Percentiles rank a stretch among this genome's conserved stretches.
Evolutionary conservation across 306 rosid genomes (phyloP).

Genomic region (Cicer chorassanicum): DNA sequence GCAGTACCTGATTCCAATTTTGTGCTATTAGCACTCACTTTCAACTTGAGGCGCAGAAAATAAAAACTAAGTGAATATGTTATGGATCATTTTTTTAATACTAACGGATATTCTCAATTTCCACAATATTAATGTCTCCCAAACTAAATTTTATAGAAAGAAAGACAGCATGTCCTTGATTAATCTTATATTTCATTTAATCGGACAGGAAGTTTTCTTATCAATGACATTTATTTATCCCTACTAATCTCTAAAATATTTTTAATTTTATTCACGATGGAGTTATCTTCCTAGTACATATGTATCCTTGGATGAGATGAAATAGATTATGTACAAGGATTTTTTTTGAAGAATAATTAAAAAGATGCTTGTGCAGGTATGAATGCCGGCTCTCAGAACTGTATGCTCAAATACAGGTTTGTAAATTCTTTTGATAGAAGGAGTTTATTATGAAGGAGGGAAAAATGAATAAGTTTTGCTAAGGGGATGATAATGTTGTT

Average conservation of each 20-base stretch:
- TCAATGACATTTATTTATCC: constrained; percentile 1
- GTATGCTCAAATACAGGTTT: constrained; percentile 77
- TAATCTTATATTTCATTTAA: constrained; percentile 10
- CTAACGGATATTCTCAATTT: constrained; percentile 13
- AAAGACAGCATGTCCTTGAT: constrained; percentile 16
- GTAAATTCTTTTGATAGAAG: constrained; percentile 21
- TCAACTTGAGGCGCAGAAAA: constrained; percentile 22
- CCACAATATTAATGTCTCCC: constrained; percentile 18
- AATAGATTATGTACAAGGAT: constrained; percentile 4
- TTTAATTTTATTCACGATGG: constrained; percentile 26
- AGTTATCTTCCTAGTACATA: constrained; percentile 28
- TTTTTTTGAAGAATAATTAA: background rate
- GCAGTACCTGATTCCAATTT: constrained; percentile 29
- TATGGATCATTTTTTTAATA: background rate
- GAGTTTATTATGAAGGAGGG: background rate
- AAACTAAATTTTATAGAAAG: constrained; percentile 30
- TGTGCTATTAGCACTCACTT: constrained; percentile 25
- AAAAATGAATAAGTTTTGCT: background rate
- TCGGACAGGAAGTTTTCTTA: constrained; percentile 6
- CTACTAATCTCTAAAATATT: constrained; percentile 30
- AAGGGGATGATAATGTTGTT: background rate
- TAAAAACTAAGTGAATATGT: background rate
- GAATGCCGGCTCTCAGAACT: constrained; percentile 77
- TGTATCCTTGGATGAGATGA: constrained; percentile 25
- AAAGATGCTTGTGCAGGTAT: constrained; percentile 59